A percentile compares a stretch with the other conserved stretches of the same genome.
These are phyloP conservation scores for Poteriospumella lacustris DNA, from an alignment of 108 stramenopile species.

Conservation along the genomic window DNA sequence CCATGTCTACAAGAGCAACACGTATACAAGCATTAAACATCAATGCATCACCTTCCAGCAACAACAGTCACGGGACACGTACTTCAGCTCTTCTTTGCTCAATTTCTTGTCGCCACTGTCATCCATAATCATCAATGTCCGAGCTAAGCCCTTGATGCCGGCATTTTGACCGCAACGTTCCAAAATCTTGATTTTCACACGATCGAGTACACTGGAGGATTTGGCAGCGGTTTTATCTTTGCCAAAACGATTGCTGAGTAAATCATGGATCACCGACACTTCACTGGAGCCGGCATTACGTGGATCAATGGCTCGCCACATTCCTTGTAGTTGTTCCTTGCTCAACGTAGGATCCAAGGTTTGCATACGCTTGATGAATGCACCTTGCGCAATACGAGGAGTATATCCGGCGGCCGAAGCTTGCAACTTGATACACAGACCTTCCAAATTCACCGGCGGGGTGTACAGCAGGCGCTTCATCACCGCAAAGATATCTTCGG, in stretches of 20 bases:
- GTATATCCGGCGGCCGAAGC: neutral
- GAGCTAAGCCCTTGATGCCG: conserved; percentile 18
- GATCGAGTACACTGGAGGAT: neutral
- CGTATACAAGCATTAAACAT: neutral
- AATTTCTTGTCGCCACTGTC: conserved; percentile 22
- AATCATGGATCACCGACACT: conserved; percentile 13
- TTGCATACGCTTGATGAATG: neutral
- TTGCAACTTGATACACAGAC: conserved; percentile 6
- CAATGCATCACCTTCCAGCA: neutral
- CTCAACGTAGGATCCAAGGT: neutral
- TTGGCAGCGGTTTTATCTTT: conserved; percentile 16
- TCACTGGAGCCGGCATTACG: neutral
- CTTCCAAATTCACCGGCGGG: conserved; percentile 10
- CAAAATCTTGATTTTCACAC: conserved; percentile 18
- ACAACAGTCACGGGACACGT: neutral
- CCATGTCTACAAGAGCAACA: neutral
- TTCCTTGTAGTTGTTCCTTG: neutral
- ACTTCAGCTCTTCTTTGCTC: conserved; percentile 23
- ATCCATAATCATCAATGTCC: conserved; percentile 26
- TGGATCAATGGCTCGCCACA: neutral
- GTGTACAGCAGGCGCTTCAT: conserved; percentile 1
- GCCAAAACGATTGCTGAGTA: conserved; percentile 10
- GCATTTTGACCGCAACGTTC: conserved; percentile 14
- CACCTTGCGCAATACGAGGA: neutral
- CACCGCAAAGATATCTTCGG: neutral